phyloP scores from a whole-genome alignment of 1,139 yeast genomes.

The Eremothecium gossypii region DNA sequence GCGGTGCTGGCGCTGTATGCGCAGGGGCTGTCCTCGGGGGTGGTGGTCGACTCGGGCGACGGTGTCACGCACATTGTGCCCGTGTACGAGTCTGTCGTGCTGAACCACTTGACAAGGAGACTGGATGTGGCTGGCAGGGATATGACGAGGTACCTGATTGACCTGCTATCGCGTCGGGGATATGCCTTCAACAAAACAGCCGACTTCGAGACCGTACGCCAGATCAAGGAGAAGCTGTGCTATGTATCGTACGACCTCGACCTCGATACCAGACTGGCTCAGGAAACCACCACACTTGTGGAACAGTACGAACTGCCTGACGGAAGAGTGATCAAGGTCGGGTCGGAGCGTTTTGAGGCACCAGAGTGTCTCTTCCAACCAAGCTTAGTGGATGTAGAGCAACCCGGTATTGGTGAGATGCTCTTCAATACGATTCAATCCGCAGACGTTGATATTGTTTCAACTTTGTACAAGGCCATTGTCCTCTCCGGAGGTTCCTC shows the following conservation, averaged over 20 bases:
- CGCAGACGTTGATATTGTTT: conserved; percentile 88
- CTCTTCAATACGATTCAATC: conserved; percentile 86
- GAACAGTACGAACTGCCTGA: conserved; percentile 92
- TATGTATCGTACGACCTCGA: conserved; percentile 92
- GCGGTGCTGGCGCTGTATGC: conserved; percentile 96
- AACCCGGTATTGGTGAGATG: conserved; percentile 92
- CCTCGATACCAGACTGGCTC: conserved; percentile 76
- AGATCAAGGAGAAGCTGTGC: conserved; percentile 91
- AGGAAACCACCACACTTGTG: conserved; percentile 89
- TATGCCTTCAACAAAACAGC: conserved; percentile 98
- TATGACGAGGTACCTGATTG: conserved; percentile 89
- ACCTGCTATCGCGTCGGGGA: conserved; percentile 84
- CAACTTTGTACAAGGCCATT: conserved; percentile 82
- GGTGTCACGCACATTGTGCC: conserved; percentile 98
- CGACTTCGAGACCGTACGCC: conserved; percentile 96
- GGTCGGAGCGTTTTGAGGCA: conserved; percentile 94
- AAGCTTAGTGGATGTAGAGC: conserved; percentile 91
- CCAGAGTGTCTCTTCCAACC: conserved; percentile 99
- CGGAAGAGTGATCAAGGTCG: conserved; percentile 88
- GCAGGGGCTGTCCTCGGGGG: conserved; percentile 94
- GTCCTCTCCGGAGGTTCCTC: conserved; percentile 96
- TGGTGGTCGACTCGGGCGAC: conserved; percentile 94
- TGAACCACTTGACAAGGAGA: conserved; percentile 86
- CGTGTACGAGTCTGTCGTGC: conserved; percentile 90
- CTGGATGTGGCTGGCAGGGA: conserved; percentile 98